Evolutionary conservation across 164 flowering plant genomes (phyloP), one percentile per base, ranked within the genome.

Genomic region (Amborella trichopoda): DNA sequence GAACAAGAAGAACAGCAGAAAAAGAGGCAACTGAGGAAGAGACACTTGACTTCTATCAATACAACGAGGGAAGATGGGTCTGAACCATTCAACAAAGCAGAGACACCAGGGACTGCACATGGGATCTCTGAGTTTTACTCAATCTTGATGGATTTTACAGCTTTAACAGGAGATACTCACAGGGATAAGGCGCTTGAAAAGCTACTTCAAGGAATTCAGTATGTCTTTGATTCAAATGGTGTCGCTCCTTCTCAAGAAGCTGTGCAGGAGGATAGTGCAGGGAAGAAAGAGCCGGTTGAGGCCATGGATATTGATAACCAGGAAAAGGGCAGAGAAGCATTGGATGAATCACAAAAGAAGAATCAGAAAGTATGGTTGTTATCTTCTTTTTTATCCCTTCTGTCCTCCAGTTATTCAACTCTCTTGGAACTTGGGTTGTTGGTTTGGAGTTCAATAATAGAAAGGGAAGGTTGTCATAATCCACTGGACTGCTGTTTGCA

Each of bases 141-240:
- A 33, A 70, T 80, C 40, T 69, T 89, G 49, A 65, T 28, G n/a
- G 71, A 64, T 26, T 77, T 69, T 60, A 68, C 80, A 6, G 80
- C 64, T 18, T 58, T 82, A 18, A 91, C 93, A 24, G 80, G 77
- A 48, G 95, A 80, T 18, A 55, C 59, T 6, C 67, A 59, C 47
- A 89, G 98, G 26, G 95, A 91, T 60, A 83, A 65, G 64, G 81
- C 94, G 72, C 46, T 87, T 65, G 96, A 78, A 64, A 81, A 51
- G 67, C 83, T 84, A 44, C 83, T 91, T 32, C 75, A 75, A 56
- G 71, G 57, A 47, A 34, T 86, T 48, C 76, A 73, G 41, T 66
- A 40, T 62, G 68, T 70, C 4, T 78, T 83, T 44, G 42, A 41
- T 55, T 41, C 71, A 22, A 46, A 40, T 37, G n/a, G n/a, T n/a